phyloP scores from a whole-genome alignment of 2,329 filamentous ascomycete species.

The Talaromyces sp. region DNA sequence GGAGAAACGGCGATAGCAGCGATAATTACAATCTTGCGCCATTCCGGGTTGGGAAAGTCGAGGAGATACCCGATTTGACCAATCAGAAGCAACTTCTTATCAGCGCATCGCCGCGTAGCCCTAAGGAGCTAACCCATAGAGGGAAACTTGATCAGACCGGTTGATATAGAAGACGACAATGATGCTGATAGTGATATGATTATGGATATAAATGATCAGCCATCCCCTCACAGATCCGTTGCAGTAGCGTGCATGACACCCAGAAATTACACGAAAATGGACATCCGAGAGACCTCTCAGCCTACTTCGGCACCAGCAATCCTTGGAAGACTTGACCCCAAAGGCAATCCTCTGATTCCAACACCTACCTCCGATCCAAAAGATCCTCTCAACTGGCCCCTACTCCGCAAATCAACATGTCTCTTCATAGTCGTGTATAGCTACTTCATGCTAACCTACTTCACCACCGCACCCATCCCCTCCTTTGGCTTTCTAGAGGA shows the following conservation, averaged over 20 bases:
- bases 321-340: not conserved
- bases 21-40: not conserved
- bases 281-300: not conserved
- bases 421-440: slow-evolving; percentile 27
- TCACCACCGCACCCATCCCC: slow-evolving; percentile 56
- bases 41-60: slow-evolving; percentile 3
- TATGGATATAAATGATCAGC: not conserved
- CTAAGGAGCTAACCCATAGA: not conserved
- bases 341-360: not conserved
- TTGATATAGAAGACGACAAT: not conserved
- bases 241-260: not conserved
- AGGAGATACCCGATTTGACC: not conserved
- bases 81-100: slow-evolving; percentile 10
- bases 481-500: slow-evolving; percentile 51
- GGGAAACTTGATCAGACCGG: not conserved
- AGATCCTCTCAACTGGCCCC: slow-evolving; percentile 7
- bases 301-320: not conserved
- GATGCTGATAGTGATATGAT: not conserved
- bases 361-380: not conserved
- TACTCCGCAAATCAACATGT: slow-evolving; percentile 5
- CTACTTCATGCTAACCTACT: slow-evolving; percentile 59
- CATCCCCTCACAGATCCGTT: not conserved
- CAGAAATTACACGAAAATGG: not conserved
- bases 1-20: not conserved
- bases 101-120: not conserved